Conservation (phyloP, 2,329 filamentous ascomycete genomes). For the Aureobasidium pullulans region DNA sequence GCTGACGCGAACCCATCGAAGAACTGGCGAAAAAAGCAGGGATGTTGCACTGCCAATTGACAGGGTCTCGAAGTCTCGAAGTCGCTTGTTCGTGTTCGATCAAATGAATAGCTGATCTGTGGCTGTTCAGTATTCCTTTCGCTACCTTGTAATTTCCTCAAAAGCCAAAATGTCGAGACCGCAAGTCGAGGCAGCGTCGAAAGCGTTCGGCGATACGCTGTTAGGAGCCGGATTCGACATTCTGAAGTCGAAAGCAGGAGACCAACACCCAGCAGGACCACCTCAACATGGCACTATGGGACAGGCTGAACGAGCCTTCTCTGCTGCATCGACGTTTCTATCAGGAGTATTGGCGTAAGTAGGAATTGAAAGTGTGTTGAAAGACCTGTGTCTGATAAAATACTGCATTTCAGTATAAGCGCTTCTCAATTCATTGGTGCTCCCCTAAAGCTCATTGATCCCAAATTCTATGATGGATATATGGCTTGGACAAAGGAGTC, state of each 20-base stretch:
- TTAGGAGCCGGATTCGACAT: constrained; percentile 28
- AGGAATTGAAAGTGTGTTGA: neutral
- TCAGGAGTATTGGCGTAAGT: constrained; percentile 42
- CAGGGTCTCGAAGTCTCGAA: neutral
- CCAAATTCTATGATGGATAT: constrained; percentile 73
- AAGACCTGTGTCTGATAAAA: neutral
- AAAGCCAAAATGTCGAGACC: constrained; percentile 2
- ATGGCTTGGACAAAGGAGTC: constrained; percentile 82
- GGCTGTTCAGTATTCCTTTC: neutral
- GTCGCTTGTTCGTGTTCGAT: neutral
- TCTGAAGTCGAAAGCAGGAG: constrained; percentile 26
- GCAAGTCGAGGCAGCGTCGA: constrained; percentile 8
- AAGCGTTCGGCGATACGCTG: neutral
- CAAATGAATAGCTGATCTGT: constrained; percentile 6
- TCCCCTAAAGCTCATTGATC: constrained; percentile 68
- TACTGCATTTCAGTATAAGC: constrained; percentile 36
- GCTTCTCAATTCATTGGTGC: constrained; percentile 68
- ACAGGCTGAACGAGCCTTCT: constrained; percentile 44
- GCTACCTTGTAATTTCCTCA: neutral
- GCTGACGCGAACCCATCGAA: constrained; percentile 10
- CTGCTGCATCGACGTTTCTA: constrained; percentile 43
- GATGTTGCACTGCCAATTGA: constrained; percentile 1
- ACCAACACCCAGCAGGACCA: constrained; percentile 34
- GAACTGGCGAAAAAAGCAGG: neutral
- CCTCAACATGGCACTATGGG: constrained; percentile 40